Percentiles rank a stretch among this genome's conserved stretches.
These are phyloP conservation scores for baker's yeast (Saccharomyces cerevisiae) DNA, from an alignment of 805 yeast genomes.

Conservation along the genomic window DNA sequence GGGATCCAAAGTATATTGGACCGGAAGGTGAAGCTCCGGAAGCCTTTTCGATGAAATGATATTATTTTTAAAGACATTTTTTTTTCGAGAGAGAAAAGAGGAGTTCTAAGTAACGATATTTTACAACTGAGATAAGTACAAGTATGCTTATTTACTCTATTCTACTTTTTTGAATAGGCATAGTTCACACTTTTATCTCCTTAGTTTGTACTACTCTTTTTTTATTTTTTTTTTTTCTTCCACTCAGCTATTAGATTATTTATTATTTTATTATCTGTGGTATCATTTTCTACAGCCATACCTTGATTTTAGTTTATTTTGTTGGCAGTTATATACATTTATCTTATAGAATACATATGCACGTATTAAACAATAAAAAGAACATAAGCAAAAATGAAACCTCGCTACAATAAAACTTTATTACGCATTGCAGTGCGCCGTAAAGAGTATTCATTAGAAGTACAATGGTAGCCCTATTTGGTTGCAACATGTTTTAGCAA, in stretches of 20 bases:
- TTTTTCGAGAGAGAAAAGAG: not conserved
- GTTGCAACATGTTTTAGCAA: not conserved
- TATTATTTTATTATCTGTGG: not conserved
- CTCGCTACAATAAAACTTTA: not conserved
- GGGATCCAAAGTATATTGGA: slow-evolving; percentile 79
- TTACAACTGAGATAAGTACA: not conserved
- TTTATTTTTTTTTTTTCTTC: not conserved
- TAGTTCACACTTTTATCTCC: not conserved
- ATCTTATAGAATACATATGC: not conserved
- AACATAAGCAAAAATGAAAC: not conserved
- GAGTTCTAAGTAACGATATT: not conserved
- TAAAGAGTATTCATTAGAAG: not conserved
- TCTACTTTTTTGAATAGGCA: not conserved
- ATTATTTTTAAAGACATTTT: not conserved
- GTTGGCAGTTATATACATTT: not conserved
- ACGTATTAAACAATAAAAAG: not conserved
- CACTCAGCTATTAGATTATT: not conserved
- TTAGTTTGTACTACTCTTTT: not conserved
- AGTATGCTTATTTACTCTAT: not conserved
- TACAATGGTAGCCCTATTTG: not conserved
- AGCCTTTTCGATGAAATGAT: slow-evolving; percentile 30
- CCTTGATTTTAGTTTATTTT: not conserved
- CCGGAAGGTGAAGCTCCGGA: slow-evolving; percentile 93
- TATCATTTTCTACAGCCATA: not conserved
- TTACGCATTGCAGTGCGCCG: not conserved